Evolutionary conservation across 2,329 filamentous ascomycete genomes (phyloP).

Genomic region (Colletotrichum chrysophilum): DNA sequence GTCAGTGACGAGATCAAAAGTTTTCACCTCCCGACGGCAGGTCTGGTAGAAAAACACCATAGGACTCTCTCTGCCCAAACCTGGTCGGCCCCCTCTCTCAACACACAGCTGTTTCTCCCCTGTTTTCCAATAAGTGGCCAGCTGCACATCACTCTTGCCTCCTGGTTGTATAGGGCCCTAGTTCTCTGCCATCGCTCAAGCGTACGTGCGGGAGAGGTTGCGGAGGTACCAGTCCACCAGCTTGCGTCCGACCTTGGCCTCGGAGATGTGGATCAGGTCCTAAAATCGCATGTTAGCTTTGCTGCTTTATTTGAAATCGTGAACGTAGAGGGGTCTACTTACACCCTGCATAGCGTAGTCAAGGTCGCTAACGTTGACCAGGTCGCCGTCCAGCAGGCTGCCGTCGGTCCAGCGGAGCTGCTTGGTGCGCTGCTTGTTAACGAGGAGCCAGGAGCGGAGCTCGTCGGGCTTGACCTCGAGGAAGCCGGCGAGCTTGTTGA

Average conservation of each 20-base stretch:
- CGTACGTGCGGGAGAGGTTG: slow-evolving; percentile 95
- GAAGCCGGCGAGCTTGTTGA: slow-evolving; percentile 97
- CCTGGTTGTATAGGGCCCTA: slow-evolving; percentile 4
- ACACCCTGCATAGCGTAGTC: slow-evolving; percentile 97
- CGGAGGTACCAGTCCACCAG: slow-evolving; percentile 99
- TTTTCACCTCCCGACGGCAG: not conserved
- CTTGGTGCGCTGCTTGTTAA: slow-evolving; percentile 98
- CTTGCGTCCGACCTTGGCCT: slow-evolving; percentile 97
- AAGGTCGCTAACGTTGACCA: slow-evolving; percentile 91
- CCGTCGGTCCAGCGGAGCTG: slow-evolving; percentile 93
- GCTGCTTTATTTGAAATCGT: not conserved
- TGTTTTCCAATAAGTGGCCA: not conserved
- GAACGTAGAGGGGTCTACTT: slow-evolving; percentile 47
- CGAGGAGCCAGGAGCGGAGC: slow-evolving; percentile 88
- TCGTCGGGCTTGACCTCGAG: slow-evolving; percentile 97
- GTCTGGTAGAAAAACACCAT: not conserved
- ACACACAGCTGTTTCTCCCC: not conserved
- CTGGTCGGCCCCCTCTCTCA: not conserved
- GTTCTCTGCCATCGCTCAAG: slow-evolving; percentile 35
- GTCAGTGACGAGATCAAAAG: slow-evolving; percentile 1
- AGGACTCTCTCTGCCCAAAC: slow-evolving; percentile 7
- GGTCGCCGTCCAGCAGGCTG: slow-evolving; percentile 87
- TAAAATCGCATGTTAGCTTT: slow-evolving; percentile 36
- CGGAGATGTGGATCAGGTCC: slow-evolving; percentile 98
- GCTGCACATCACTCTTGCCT: not conserved